These are phyloP conservation scores for Saccharomycopsis lassenensis DNA, from an alignment of 805 yeast species.

Conservation along the genomic window DNA sequence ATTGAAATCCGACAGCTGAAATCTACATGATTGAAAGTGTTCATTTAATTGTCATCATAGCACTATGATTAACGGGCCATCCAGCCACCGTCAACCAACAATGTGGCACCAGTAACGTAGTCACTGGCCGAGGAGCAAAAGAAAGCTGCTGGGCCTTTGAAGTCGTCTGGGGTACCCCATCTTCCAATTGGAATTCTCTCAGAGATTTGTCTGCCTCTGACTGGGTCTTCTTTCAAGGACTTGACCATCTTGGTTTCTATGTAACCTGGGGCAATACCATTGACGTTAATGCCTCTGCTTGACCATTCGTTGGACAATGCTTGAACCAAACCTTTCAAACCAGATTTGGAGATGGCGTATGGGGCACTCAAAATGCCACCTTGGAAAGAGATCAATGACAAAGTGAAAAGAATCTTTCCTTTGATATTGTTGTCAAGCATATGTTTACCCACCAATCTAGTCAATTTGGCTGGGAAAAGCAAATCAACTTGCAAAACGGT, in stretches of 20 bases:
- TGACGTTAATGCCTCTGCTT: slow-evolving; percentile 24
- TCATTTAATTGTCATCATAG: too few relatives aligned
- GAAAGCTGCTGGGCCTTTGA: slow-evolving; percentile 30
- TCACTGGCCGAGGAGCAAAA: slow-evolving; percentile 40
- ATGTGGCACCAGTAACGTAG: slow-evolving; percentile 40
- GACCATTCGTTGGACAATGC: slow-evolving; percentile 26
- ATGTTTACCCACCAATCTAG: slow-evolving; percentile 28
- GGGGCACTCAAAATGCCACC: slow-evolving; percentile 31
- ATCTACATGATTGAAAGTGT: too few relatives aligned
- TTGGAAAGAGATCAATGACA: slow-evolving; percentile 31
- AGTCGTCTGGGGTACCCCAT: slow-evolving; percentile 40
- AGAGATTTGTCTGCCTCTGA: slow-evolving; percentile 21
- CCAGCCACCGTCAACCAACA: slow-evolving; percentile 26
- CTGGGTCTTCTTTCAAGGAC: slow-evolving; percentile 16
- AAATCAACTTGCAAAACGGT: slow-evolving; percentile 32
- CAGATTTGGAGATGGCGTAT: slow-evolving; percentile 28
- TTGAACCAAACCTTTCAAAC: slow-evolving; percentile 22
- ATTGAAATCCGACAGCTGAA: too few relatives aligned
- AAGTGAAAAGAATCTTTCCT: slow-evolving; percentile 35
- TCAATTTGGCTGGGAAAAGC: slow-evolving; percentile 27
- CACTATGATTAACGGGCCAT: slow-evolving; percentile 27
- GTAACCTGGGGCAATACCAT: slow-evolving; percentile 28
- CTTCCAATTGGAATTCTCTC: slow-evolving; percentile 34
- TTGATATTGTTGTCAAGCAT: slow-evolving; percentile 25
- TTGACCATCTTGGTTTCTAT: slow-evolving; percentile 25